These are phyloP conservation scores for Thelephora terrestris DNA, from an alignment of 1,284 basidiomycete species.

Conservation along the genomic window DNA sequence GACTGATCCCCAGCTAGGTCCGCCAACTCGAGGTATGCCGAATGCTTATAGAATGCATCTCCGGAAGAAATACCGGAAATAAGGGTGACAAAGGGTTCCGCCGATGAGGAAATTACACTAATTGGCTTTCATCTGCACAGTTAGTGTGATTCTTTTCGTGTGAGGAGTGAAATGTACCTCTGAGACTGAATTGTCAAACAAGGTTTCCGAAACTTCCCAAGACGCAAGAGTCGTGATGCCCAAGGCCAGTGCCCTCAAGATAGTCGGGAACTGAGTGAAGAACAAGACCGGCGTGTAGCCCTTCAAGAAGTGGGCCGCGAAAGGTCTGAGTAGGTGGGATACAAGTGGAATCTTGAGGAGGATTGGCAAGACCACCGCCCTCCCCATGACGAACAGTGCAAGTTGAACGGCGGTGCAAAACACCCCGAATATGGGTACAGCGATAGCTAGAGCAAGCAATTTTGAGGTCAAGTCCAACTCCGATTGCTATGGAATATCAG, in stretches of 20 bases:
- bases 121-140: slow-evolving; percentile 27
- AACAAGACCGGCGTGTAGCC: slow-evolving; percentile 47
- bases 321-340: slow-evolving; percentile 39
- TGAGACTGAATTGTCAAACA: slow-evolving; percentile 45
- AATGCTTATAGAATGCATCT: slow-evolving; percentile 41
- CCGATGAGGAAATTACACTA: slow-evolving; percentile 28
- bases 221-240: slow-evolving; percentile 37
- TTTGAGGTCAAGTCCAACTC: slow-evolving; percentile 13
- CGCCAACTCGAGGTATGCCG: slow-evolving; percentile 46
- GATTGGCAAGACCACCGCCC: slow-evolving; percentile 37
- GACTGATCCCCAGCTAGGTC: slow-evolving; percentile 34
- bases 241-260: slow-evolving; percentile 38
- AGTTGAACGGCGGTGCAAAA: slow-evolving; percentile 30
- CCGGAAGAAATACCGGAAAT: slow-evolving; percentile 48
- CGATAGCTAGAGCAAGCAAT: slow-evolving; percentile 26
- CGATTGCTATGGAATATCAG: background rate
- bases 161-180: slow-evolving; percentile 25
- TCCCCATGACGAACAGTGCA: slow-evolving; percentile 32
- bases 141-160: background rate
- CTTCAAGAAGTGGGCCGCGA: slow-evolving; percentile 50
- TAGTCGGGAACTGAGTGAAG: slow-evolving; percentile 32
- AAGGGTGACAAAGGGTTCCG: slow-evolving; percentile 42
- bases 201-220: slow-evolving; percentile 51
- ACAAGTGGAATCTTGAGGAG: slow-evolving; percentile 44
- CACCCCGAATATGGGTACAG: slow-evolving; percentile 30